A percentile compares a stretch with the other conserved stretches of the same genome.
Evolutionary conservation across 495 filamentous ascomycete genomes (phyloP).

Genomic region (Rostrohypoxylon terebratum): DNA sequence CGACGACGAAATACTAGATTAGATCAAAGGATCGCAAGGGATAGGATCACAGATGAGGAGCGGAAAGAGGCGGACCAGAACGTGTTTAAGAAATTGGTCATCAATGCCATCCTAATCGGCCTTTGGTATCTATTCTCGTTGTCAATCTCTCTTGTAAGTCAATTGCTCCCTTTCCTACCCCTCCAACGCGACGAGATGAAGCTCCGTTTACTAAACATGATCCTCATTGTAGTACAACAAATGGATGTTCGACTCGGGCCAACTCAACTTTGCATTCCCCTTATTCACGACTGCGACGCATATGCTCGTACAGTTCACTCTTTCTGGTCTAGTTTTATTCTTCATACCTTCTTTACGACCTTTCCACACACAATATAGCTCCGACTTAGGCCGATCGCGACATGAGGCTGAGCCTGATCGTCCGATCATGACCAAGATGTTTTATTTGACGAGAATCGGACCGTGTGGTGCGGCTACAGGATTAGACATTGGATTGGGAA

Average conservation of each 20-base stretch:
- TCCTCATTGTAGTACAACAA: constrained; percentile 85
- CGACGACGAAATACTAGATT: constrained; percentile 74
- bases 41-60: constrained; percentile 69
- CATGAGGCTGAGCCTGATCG: constrained; percentile 69
- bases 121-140: constrained; percentile 97
- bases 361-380: constrained; percentile 56
- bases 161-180: not conserved
- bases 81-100: constrained; percentile 72
- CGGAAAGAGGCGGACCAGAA: constrained; percentile 75
- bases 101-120: constrained; percentile 81
- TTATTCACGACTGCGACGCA: constrained; percentile 95
- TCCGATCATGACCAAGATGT: constrained; percentile 88
- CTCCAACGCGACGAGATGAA: not conserved
- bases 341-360: constrained; percentile 88
- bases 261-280: constrained; percentile 91
- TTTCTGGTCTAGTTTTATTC: constrained; percentile 83
- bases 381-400: constrained; percentile 61
- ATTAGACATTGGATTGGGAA: constrained; percentile 95
- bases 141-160: constrained; percentile 89
- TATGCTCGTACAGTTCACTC: constrained; percentile 94
- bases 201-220: constrained; percentile 32
- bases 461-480: constrained; percentile 95
- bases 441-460: constrained; percentile 91
- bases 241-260: constrained; percentile 96
- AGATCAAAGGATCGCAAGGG: constrained; percentile 77